Conservation (phyloP, 306 rosid species). For the Carpinus fangiana region DNA sequence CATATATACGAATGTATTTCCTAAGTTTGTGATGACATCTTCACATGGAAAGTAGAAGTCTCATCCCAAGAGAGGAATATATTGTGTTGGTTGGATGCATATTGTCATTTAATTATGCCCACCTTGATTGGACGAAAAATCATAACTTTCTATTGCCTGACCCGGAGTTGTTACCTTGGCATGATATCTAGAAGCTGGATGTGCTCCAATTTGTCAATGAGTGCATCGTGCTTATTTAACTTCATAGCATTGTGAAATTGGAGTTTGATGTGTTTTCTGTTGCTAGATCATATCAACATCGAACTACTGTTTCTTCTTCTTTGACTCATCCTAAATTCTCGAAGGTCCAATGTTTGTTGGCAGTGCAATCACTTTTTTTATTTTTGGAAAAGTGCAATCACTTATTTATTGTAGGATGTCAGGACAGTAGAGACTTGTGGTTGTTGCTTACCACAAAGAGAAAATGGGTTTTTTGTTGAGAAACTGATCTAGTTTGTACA, state of each 20-base stretch:
- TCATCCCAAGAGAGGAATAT: slow-evolving; percentile 2
- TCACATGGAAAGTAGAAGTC: background rate
- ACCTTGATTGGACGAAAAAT: slow-evolving; percentile 14
- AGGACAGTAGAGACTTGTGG: background rate
- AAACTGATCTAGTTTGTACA: background rate
- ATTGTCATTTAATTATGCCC: slow-evolving; percentile 3
- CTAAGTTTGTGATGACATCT: slow-evolving; percentile 1
- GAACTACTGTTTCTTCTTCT: background rate
- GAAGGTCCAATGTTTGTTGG: slow-evolving; percentile 5
- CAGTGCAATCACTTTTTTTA: background rate
- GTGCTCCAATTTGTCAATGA: background rate
- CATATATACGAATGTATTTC: slow-evolving; percentile 4
- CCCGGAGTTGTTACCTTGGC: background rate
- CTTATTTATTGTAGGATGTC: background rate
- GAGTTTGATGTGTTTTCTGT: background rate
- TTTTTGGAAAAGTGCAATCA: background rate
- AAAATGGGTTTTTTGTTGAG: background rate
- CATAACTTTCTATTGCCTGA: background rate
- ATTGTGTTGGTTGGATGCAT: slow-evolving; percentile 5
- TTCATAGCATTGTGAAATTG: background rate
- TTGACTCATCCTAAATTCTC: background rate
- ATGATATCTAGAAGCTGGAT: background rate
- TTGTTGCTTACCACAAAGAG: background rate
- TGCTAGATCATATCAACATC: background rate
- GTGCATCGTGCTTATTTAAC: slow-evolving; percentile 3